Percentiles rank a stretch among this genome's conserved stretches.
Conservation (phyloP, 2,329 filamentous ascomycete species). For the Aureobasidium namibiae region DNA sequence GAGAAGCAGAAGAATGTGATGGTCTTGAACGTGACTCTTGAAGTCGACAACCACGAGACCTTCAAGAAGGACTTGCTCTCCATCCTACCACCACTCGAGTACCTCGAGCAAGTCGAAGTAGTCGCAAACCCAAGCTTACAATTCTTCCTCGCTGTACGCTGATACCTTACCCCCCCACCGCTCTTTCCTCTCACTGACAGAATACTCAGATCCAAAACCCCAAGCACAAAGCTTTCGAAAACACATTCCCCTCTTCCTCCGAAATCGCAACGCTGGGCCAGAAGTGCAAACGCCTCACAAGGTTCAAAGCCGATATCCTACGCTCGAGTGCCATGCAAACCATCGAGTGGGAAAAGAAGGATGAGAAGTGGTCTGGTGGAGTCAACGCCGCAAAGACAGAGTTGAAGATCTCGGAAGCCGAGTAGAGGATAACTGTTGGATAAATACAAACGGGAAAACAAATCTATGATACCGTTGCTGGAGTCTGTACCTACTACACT, state of each 20-base stretch:
- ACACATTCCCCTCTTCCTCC: slow-evolving; percentile 27
- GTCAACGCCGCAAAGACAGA: slow-evolving; percentile 12
- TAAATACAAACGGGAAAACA: neutral
- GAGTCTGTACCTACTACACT: neutral
- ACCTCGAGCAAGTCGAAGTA: slow-evolving; percentile 34
- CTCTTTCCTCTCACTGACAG: neutral
- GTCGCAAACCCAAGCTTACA: slow-evolving; percentile 30
- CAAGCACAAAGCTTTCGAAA: slow-evolving; percentile 24
- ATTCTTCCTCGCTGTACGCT: slow-evolving; percentile 31
- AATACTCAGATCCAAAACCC: slow-evolving; percentile 17
- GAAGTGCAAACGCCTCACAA: slow-evolving; percentile 28
- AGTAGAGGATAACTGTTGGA: neutral
- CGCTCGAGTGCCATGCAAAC: slow-evolving; percentile 26
- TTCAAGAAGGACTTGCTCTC: slow-evolving; percentile 29
- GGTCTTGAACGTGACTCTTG: slow-evolving; percentile 31
- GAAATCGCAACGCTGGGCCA: slow-evolving; percentile 28
- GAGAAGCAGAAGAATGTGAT: slow-evolving; percentile 30
- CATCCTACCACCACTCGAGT: slow-evolving; percentile 23
- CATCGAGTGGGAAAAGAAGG: slow-evolving; percentile 27
- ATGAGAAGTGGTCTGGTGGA: slow-evolving; percentile 26
- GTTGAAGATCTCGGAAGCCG: neutral
- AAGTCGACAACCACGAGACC: slow-evolving; percentile 28
- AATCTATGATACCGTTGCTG: neutral
- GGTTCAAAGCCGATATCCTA: slow-evolving; percentile 31
- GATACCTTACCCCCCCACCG: neutral